phyloP scores from a whole-genome alignment of 202 grass and related monocot genomes.

The Carex sylvatica region DNA sequence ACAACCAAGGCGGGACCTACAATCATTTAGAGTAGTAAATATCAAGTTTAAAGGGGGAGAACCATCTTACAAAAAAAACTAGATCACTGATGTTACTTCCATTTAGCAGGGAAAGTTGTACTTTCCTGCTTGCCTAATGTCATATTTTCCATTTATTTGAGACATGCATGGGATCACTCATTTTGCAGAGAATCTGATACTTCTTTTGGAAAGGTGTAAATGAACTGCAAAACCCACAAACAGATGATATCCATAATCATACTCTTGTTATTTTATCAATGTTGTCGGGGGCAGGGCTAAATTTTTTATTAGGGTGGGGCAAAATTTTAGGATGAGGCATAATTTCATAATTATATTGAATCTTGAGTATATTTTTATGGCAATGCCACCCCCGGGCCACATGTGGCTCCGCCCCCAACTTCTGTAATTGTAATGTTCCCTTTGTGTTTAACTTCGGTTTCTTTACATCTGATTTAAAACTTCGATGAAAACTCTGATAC shows the following conservation, averaged over 20 bases:
- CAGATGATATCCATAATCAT: too few species aligned
- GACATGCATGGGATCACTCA: background rate
- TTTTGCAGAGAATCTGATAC: background rate
- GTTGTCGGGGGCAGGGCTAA: too few species aligned
- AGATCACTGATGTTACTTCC: background rate
- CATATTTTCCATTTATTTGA: background rate
- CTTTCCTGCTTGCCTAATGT: background rate
- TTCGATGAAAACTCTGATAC: background rate
- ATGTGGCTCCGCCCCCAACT: too few species aligned
- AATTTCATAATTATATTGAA: too few species aligned
- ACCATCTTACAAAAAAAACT: background rate
- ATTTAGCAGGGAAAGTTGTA: background rate
- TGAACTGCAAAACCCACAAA: too few species aligned
- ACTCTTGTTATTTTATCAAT: too few species aligned
- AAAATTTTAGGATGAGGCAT: too few species aligned
- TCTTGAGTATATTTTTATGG: too few species aligned
- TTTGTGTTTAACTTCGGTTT: background rate
- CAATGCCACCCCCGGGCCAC: too few species aligned
- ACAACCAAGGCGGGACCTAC: constrained; percentile 89
- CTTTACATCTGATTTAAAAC: background rate
- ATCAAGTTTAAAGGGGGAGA: background rate
- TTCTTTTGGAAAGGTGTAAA: background rate
- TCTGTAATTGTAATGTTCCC: background rate
- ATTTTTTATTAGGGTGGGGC: too few species aligned
- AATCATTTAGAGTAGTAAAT: constrained; percentile 6